Base-by-base conservation (phyloP, 805 yeast species). In the Saturnispora zaruensis region DNA sequence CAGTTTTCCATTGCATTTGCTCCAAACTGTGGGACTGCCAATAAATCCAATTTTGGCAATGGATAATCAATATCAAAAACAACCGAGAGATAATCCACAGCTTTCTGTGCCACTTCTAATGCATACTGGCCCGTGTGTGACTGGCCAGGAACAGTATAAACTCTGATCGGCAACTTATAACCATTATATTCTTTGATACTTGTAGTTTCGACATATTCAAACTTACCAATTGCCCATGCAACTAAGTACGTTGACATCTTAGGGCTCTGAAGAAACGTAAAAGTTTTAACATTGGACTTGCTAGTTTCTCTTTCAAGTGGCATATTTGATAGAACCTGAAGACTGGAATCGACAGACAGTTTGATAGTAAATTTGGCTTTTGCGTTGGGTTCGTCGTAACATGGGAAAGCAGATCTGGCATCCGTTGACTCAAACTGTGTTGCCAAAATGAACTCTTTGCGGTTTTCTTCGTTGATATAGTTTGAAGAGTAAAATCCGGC, bases 1-100 rank as follows among this genome's bases (percentile, higher is more conserved):
- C 90, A 87, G 70, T 87, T 87, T 68, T 87, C 96, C 96, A 87
- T 87, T 21, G 95, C 96, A 58, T 87, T 87, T 51, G 88, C 89
- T 30, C 86, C 77, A 62, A 82, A 84, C 46, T 84, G 79, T 57
- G 87, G 90, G 51, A 87, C 82, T 3, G 90, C 90, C 36, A 87
- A 70, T 66, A 85, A 71, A 62, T 87, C 95, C 64, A 86, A 69
- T 66, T 87, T 87, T 42, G 95, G 91, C 57, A 87, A 72, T 76
- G 95, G 93, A 61, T 84, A 87, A 41, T 65, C 69, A 46, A 76
- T 63, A 53, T 75, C 78, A 56, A 78, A 78, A 21, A 75, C 67
- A 42, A 58, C 59, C 13, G 77, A 69, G 56, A 75, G 72, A 59
- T 67, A 75, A 57, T 76, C 81, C 38, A 78, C 73, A 41, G 75